Conservation (phyloP, 345 rosid species). For the thale cress (Arabidopsis thaliana) region DNA sequence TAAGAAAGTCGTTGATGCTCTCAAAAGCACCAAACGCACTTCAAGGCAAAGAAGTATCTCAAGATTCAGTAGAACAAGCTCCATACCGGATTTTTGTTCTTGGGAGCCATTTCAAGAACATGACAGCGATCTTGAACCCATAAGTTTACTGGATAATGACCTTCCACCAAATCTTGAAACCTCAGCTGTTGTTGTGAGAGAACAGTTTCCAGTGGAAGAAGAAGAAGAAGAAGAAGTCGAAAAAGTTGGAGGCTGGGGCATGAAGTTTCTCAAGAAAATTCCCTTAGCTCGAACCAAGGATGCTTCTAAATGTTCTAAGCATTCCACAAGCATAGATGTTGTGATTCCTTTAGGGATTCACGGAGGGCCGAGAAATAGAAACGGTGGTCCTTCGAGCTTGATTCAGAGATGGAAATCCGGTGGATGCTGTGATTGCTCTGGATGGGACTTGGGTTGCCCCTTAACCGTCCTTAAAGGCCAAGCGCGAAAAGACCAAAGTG, state of each 20-base stretch:
- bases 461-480: conserved; percentile 58
- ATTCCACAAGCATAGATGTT: conserved; percentile 63
- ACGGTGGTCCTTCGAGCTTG: conserved; percentile 77
- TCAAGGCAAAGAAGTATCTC: conserved; percentile 67
- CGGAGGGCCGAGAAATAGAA: conserved; percentile 75
- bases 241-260: conserved; percentile 85
- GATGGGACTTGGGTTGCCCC: conserved; percentile 96
- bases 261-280: conserved; percentile 76
- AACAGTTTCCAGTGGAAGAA: conserved; percentile 50
- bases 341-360: conserved; percentile 89
- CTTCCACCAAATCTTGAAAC: conserved; percentile 76
- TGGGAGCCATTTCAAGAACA: conserved; percentile 57
- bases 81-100: conserved; percentile 51
- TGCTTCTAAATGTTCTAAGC: conserved; percentile 31
- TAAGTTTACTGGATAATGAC: conserved; percentile 50
- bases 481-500: conserved; percentile 47
- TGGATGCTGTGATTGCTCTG: conserved; percentile 93
- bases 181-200: conserved; percentile 78
- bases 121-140: conserved; percentile 47
- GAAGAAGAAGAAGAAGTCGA: conserved; percentile 50
- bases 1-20: conserved; percentile 67
- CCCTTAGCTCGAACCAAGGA: conserved; percentile 42
- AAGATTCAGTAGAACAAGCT: conserved; percentile 60
- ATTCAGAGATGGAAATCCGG: conserved; percentile 88
- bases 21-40: conserved; percentile 51